Evolutionary conservation across 139 green algal species (phyloP), one percentile per base, ranked within the genome.

Genomic region (Gonium pectorale): DNA sequence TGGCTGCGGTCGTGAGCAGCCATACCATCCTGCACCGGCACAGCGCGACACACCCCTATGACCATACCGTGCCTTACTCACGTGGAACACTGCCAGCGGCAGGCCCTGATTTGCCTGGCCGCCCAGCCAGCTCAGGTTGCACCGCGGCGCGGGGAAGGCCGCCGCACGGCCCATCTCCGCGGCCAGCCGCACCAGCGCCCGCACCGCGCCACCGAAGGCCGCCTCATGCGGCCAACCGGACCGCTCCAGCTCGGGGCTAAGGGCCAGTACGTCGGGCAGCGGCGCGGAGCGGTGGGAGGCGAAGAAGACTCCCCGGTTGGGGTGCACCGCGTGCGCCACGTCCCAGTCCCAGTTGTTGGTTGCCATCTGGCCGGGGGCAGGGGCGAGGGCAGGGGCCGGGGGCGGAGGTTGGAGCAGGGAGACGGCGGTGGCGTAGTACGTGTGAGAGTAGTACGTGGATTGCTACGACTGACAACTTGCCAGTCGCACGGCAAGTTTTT

Each of bases 251-350:
- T 7, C 44, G 7, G 2, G 26, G 43, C 26, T 40, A 11, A 52
- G 35, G 5, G 46, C 64, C 64, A 85, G 37, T 35, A 71, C 64
- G 46, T 75, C 46, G 4, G 79, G 79, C 64, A 85, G 19, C 5
- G 63, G 79, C n/a, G 43, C 37, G 37, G 21, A 17, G 37, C 3
- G 24, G 2, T 31, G 68, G 56, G 54, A 79, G 37, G 77, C 77
- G 44, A 89, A 89, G 66, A 89, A 89, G n/a, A 72, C 67, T 33
- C 85, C 85, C 22, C 66, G 51, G 19, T 64, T 44, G 27, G 67
- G 64, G 51, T 86, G 71, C 26, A 38, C 56, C 0, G 43, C 38
- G 77, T 89, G 85, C 21, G 85, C 75, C 7, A 83, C 41, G 59
- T 79, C 63, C 85, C 85, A 89, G 52, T 86, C 74, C 79, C 79